These are phyloP conservation scores for Hypericum perforatum DNA, from an alignment of 345 rosid genomes.

Conservation along the genomic window DNA sequence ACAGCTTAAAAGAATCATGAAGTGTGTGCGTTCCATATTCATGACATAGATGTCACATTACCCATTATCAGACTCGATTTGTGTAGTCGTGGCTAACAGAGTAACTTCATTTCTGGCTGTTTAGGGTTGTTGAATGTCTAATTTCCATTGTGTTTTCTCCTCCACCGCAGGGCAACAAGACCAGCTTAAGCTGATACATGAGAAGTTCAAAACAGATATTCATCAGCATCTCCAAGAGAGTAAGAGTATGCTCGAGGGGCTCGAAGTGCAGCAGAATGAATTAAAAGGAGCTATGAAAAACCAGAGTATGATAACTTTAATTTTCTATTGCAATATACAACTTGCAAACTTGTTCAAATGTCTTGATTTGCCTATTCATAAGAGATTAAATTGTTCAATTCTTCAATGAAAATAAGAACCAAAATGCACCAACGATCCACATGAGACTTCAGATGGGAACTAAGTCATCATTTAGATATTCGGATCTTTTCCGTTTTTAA, in stretches of 20 bases:
- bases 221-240: constrained; percentile 51
- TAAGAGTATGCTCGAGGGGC: constrained; percentile 43
- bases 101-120: neutral
- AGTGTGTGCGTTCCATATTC: too few relatives aligned
- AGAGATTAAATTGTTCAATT: constrained; percentile 3
- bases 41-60: too few relatives aligned
- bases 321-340: constrained; percentile 1
- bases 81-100: neutral
- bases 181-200: constrained; percentile 51
- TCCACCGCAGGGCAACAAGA: constrained; percentile 56
- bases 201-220: constrained; percentile 50
- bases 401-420: constrained; percentile 14
- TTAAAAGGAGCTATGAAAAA: constrained; percentile 54
- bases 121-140: neutral
- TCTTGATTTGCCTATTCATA: constrained; percentile 2
- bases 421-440: too few relatives aligned
- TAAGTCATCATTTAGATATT: neutral
- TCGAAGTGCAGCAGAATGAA: constrained; percentile 54
- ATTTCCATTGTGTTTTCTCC: neutral
- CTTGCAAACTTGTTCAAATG: neutral
- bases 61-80: too few relatives aligned
- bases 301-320: constrained; percentile 51
- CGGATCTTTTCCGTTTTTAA: neutral
- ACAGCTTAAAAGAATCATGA: too few relatives aligned
- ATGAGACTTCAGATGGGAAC: too few relatives aligned